These are phyloP conservation scores for Candida dajiaensis DNA, from an alignment of 805 yeast genomes.

Conservation along the genomic window DNA sequence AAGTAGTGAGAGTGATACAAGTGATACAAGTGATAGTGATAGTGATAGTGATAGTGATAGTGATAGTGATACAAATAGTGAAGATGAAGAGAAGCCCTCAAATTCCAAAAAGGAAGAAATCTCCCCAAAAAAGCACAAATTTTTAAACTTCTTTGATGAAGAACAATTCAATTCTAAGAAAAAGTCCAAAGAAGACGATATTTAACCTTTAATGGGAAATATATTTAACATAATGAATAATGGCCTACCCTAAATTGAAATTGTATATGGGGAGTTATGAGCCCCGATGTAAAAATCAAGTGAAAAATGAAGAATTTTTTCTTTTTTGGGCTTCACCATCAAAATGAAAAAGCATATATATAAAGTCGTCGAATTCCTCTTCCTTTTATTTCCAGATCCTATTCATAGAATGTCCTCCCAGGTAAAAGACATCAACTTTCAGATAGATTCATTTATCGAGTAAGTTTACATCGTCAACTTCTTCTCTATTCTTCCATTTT, in stretches of 20 bases:
- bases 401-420: constrained; percentile 13
- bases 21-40: constrained; percentile 1
- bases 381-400: too few species aligned
- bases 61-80: too few species aligned
- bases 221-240: neutral
- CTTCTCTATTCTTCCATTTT: neutral
- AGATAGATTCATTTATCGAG: constrained; percentile 39
- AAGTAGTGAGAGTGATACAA: neutral
- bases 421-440: constrained; percentile 31
- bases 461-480: constrained; percentile 7
- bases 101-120: neutral
- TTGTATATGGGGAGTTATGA: neutral
- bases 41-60: too few species aligned
- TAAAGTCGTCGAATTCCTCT: neutral
- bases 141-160: constrained; percentile 7
- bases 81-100: constrained; percentile 1
- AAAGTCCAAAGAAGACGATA: neutral
- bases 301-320: neutral
- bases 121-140: neutral
- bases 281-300: neutral
- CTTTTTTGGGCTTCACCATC: neutral
- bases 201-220: neutral
- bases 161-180: neutral
- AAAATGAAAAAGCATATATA: too few species aligned
- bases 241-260: neutral